Evolutionary conservation across 2,329 filamentous ascomycete species (phyloP), one percentile per base, ranked within the genome.

Genomic region (Huntiella abstrusa): DNA sequence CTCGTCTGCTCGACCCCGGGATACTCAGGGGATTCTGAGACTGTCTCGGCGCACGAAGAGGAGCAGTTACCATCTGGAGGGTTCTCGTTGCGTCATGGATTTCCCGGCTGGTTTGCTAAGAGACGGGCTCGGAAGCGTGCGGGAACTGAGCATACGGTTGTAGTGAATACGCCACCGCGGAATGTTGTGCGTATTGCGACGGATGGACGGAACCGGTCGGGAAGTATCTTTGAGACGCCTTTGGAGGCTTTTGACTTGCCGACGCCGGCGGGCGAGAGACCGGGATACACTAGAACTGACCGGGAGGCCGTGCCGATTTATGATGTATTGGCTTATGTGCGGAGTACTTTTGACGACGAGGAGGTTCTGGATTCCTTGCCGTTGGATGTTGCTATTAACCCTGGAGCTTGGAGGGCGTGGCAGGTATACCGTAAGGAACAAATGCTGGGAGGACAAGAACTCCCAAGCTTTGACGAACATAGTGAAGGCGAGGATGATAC

Each of bases 361-460:
- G 63, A 66, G 1, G 72, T 92, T 5, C 66, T 96, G 3, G 86
- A 96, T 60, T 73, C 73, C 0, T 67, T 96, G 15, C 80, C 85
- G 1, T 64, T 93, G 1, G 76, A 85, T 52, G 83, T 83, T 13
- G 85, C 87, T 0, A 88, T 84, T 1, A 94, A 96, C 55, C 77
- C 83, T 2, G 84, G 86, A 5, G 91, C 88, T 16, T 96, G 86
- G 81, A 83, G 94, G 63, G 88, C 88, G 4, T 96, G 88, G 88
- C 73, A 77, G 54, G 75, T 82, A 5, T 73, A 88, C 58, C 74
- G 78, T 47, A 64, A 59, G 54, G 54, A 48, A 22, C 39, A 43
- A 33, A 71, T 61, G 55, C 62, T 50, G 64, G 64, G 57, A 58
- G 65, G 33, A 10, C 44, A 44, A 6, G 36, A 46, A 37, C 13